These are phyloP conservation scores for Diaporthe citrichinensis DNA, from an alignment of 2,329 filamentous ascomycete species.

Conservation along the genomic window DNA sequence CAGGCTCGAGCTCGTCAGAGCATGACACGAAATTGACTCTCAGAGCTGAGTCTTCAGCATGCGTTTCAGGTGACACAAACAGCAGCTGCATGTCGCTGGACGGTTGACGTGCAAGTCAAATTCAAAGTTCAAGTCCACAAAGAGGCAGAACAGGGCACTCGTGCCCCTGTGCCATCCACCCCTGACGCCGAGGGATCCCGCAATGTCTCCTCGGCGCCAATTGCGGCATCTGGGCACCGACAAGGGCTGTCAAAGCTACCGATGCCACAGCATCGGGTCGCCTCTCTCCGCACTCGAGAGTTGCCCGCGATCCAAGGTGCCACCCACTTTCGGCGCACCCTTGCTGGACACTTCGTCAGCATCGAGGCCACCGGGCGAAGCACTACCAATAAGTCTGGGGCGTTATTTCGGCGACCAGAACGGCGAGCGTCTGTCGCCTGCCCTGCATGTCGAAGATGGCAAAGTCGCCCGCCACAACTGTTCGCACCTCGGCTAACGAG, in stretches of 20 bases:
- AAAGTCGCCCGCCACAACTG: background rate
- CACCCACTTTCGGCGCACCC: conserved; percentile 25
- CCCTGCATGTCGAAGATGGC: background rate
- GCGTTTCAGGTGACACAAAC: conserved; percentile 33
- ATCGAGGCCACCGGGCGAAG: conserved; percentile 1
- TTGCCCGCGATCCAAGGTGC: conserved; percentile 21
- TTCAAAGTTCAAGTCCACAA: conserved; percentile 5
- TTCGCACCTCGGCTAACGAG: conserved; percentile 16
- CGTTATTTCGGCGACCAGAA: conserved; percentile 21
- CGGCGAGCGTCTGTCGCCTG: background rate
- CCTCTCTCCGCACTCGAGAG: conserved; percentile 28
- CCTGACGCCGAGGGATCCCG: conserved; percentile 26
- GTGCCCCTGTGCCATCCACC: conserved; percentile 11
- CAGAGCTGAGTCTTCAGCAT: conserved; percentile 36
- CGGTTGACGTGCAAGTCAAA: background rate
- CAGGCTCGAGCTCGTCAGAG: conserved; percentile 31
- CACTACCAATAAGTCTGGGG: background rate
- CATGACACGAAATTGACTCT: conserved; percentile 24
- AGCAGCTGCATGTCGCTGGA: conserved; percentile 2
- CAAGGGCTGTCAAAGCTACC: conserved; percentile 32
- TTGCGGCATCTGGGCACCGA: conserved; percentile 20
- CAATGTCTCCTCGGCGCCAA: conserved; percentile 28
- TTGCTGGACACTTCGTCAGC: conserved; percentile 13
- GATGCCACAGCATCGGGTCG: conserved; percentile 35
- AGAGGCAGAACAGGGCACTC: conserved; percentile 2